These are phyloP conservation scores for Echria macrotheca DNA, from an alignment of 495 filamentous ascomycete species.

Conservation along the genomic window DNA sequence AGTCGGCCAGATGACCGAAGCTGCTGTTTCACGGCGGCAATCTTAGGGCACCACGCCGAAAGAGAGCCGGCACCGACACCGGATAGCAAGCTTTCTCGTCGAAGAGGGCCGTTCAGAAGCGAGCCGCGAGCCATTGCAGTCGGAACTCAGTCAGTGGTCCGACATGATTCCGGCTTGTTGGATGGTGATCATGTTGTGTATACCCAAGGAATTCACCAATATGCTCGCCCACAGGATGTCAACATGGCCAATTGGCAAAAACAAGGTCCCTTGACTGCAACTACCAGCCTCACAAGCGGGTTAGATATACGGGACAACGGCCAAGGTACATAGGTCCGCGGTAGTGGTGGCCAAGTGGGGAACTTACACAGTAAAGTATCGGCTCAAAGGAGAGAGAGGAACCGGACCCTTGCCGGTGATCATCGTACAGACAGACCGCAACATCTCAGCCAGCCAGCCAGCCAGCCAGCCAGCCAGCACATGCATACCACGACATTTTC, in stretches of 20 bases:
- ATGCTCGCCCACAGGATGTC: too few species aligned
- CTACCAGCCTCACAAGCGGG: too few species aligned
- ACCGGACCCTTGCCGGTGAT: background rate
- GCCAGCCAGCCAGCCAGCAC: too few species aligned
- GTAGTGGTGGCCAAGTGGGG: too few species aligned
- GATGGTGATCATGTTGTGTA: too few species aligned
- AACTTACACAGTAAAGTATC: too few species aligned
- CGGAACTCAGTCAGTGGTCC: background rate
- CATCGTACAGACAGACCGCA: constrained; percentile 1
- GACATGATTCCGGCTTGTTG: too few species aligned
- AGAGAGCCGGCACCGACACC: background rate
- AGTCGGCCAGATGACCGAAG: background rate
- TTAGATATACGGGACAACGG: too few species aligned
- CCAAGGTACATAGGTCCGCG: too few species aligned
- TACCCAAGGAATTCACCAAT: too few species aligned
- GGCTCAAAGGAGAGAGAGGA: background rate
- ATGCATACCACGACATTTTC: too few species aligned
- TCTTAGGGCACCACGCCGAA: background rate
- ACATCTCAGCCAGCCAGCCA: background rate
- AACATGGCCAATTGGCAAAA: background rate
- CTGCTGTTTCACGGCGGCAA: background rate
- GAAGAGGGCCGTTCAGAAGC: background rate
- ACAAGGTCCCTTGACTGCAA: background rate
- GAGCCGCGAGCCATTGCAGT: background rate
- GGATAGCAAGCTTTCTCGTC: background rate